Base-by-base conservation (phyloP, 2,329 filamentous ascomycete genomes). In the Nothopassalora personata region DNA sequence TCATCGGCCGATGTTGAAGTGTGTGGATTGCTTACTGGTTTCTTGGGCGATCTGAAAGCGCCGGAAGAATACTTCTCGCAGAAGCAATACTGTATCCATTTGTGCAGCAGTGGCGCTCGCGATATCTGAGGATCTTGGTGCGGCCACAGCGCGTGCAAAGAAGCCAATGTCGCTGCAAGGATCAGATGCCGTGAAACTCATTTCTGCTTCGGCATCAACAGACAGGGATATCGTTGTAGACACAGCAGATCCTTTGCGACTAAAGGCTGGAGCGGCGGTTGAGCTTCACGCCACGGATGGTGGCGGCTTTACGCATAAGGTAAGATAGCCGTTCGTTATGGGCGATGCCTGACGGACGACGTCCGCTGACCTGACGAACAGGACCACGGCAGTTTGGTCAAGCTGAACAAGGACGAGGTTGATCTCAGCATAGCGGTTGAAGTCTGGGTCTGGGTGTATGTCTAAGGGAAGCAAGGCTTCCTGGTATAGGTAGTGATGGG, bases 1-100 rank as follows among this genome's bases (percentile, higher is more conserved):
- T 71, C 89, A 1, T 71, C 89, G 62, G 85, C 83, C 4, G 88
- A 91, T 70, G 84, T 91, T 60, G 85, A 91, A 74, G 65, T n/a
- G 58, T 67, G 5, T 72, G 69, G 69, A 79, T 82, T 0, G 80
- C 90, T 64, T 81, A 86, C 71, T 91, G 88, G 88, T 72, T 72
- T 64, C 53, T 58, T 67, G 2, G 74, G 73, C 10, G 75, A 89
- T 50, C 80, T 80, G 11, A 80, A 80, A 4, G 76, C 89, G 50
- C 80, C 83, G 4, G 59, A 74, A 52, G 76, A 80, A 19, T 66
- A 78, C 6, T 79, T 90, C 62, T 81, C 81, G 2, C 68, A 75
- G 13, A 70, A 72, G 18, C 74, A 73, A 43, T 88, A n/a, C n/a
- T n/a, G n/a, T n/a, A 83, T 66, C 87, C 86, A 0, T 80, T 76